Evolutionary conservation across 805 yeast genomes (phyloP).

Genomic region (Hyphopichia homilentoma): DNA sequence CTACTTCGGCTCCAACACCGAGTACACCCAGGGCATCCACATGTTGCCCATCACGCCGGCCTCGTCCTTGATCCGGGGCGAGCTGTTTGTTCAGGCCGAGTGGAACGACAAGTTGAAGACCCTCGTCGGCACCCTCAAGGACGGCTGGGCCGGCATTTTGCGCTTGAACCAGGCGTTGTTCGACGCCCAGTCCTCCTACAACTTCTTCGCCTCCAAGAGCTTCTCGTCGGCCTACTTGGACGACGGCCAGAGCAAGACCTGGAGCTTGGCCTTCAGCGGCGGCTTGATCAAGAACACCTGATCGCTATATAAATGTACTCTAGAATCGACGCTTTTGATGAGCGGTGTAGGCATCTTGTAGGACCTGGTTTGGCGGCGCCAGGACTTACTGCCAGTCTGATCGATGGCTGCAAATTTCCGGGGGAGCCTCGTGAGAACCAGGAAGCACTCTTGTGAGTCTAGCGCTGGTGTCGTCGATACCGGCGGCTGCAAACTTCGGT

Average conservation of each 20-base stretch:
- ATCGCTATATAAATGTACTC: too few species aligned
- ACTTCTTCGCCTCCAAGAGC: constrained; percentile 2
- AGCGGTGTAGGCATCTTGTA: too few species aligned
- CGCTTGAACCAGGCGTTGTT: constrained; percentile 4
- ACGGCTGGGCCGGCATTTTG: constrained; percentile 58
- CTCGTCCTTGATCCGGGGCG: constrained; percentile 51
- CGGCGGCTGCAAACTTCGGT: too few species aligned
- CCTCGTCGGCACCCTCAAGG: constrained; percentile 39
- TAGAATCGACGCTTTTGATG: too few species aligned
- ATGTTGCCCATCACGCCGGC: constrained; percentile 68
- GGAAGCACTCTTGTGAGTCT: too few species aligned
- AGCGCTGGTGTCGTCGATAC: too few species aligned
- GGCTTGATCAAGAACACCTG: too few species aligned
- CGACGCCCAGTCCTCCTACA: constrained; percentile 4
- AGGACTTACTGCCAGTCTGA: too few species aligned
- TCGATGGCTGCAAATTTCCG: too few species aligned
- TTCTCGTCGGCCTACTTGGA: constrained; percentile 2
- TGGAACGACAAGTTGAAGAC: constrained; percentile 26
- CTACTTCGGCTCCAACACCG: constrained; percentile 55
- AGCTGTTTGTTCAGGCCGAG: constrained; percentile 46
- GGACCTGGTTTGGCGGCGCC: too few species aligned
- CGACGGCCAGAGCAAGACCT: constrained; percentile 5
- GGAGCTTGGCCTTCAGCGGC: constrained; percentile 5
- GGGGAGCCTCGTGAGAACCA: too few species aligned
- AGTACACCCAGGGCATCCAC: constrained; percentile 71